Conservation (phyloP, 1,284 basidiomycete genomes). For the Leccinum griseonigrum region DNA sequence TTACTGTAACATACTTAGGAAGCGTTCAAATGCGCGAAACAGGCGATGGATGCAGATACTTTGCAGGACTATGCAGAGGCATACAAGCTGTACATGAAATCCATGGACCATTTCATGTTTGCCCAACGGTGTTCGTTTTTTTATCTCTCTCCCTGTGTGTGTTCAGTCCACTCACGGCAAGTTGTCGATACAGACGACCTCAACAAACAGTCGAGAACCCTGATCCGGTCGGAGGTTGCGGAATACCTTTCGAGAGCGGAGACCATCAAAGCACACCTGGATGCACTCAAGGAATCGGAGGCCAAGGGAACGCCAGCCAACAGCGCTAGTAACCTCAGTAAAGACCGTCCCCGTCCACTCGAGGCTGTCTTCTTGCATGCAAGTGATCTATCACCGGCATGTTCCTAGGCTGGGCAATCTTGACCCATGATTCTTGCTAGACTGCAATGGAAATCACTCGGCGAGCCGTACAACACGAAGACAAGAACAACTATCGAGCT, state of each 20-base stretch:
- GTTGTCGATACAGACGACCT: conserved; percentile 13
- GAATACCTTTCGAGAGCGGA: conserved; percentile 95
- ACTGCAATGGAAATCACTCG: conserved; percentile 89
- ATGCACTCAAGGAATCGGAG: conserved; percentile 2
- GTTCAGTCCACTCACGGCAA: conserved; percentile 3
- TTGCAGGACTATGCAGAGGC: conserved; percentile 93
- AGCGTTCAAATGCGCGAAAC: conserved; percentile 91
- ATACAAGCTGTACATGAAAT: conserved; percentile 93
- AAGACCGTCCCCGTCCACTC: conserved; percentile 12
- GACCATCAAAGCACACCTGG: conserved; percentile 82
- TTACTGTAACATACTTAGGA: conserved; percentile 47
- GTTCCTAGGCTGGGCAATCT: not conserved
- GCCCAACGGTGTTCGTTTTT: conserved; percentile 53
- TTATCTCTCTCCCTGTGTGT: conserved; percentile 28
- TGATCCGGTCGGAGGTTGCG: conserved; percentile 86
- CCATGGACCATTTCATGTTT: conserved; percentile 97
- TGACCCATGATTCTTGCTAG: conserved; percentile 29
- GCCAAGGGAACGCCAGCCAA: not conserved
- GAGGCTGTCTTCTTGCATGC: conserved; percentile 19
- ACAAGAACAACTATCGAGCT: conserved; percentile 88
- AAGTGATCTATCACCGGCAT: not conserved
- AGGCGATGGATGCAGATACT: conserved; percentile 90
- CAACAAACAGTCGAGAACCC: conserved; percentile 66
- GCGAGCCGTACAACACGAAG: conserved; percentile 87
- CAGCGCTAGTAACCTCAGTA: conserved; percentile 4